These are phyloP conservation scores for Eucalyptus cladocalyx DNA, from an alignment of 345 rosid species.

Conservation along the genomic window DNA sequence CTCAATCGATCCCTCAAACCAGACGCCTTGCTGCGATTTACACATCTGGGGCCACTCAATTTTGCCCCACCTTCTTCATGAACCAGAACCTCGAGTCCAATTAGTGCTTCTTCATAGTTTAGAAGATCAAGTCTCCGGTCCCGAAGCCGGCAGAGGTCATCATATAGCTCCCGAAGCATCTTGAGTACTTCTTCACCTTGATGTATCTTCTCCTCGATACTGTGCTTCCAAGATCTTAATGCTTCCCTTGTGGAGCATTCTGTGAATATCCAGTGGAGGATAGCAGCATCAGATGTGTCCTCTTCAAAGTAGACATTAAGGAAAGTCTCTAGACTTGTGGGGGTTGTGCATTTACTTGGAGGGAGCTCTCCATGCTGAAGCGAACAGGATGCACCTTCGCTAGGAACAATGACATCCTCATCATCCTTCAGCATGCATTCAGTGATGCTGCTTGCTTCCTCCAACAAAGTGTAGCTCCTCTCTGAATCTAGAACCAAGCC, in stretches of 20 bases:
- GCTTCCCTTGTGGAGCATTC: background rate
- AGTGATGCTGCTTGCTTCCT: too few relatives aligned
- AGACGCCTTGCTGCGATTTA: background rate
- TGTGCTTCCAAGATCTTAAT: background rate
- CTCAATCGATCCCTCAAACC: background rate
- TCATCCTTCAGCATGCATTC: too few relatives aligned
- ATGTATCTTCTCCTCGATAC: too few relatives aligned
- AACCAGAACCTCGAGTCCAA: background rate
- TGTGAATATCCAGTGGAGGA: background rate
- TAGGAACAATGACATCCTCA: too few relatives aligned
- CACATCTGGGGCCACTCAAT: background rate
- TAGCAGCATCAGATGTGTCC: too few relatives aligned
- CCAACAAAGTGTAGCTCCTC: too few relatives aligned
- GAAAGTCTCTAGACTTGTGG: too few relatives aligned
- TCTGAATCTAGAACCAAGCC: too few relatives aligned
- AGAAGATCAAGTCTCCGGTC: background rate
- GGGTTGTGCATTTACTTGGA: too few relatives aligned
- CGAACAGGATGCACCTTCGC: too few relatives aligned
- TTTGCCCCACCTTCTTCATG: background rate
- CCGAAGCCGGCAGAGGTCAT: background rate
- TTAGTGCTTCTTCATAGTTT: background rate
- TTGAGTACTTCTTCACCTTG: background rate
- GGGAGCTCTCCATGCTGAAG: too few relatives aligned
- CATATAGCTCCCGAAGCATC: background rate
- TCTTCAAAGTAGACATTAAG: too few relatives aligned